Evolutionary conservation across 106 monocot genomes (phyloP).

Genomic region (Platanthera zijinensis): DNA sequence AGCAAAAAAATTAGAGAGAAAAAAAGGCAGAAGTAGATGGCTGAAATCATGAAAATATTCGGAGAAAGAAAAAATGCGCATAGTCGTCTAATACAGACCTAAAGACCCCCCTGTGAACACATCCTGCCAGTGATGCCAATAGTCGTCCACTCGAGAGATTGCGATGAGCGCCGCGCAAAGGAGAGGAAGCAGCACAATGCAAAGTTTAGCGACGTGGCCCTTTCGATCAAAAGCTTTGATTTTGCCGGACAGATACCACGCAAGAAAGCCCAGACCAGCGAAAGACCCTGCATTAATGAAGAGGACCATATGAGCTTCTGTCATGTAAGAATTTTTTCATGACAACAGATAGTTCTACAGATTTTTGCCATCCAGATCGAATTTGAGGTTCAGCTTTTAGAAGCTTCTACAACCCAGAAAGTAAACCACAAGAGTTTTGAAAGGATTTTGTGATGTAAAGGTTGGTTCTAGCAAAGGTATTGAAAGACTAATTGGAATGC

Average conservation of each 20-base stretch:
- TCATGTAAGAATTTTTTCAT: background rate
- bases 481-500: too few relatives aligned
- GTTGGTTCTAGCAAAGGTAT: too few relatives aligned
- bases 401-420: background rate
- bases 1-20: background rate
- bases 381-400: background rate
- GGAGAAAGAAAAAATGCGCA: background rate
- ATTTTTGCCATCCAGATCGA: background rate
- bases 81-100: slow-evolving; percentile 16
- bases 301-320: background rate
- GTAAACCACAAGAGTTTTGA: background rate
- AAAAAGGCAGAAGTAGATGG: background rate
- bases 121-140: slow-evolving; percentile 86
- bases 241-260: slow-evolving; percentile 64
- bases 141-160: slow-evolving; percentile 68
- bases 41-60: background rate
- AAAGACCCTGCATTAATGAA: slow-evolving; percentile 15
- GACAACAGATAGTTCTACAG: background rate
- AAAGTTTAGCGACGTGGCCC: slow-evolving; percentile 65
- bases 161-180: slow-evolving; percentile 52
- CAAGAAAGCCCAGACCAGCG: slow-evolving; percentile 13
- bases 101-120: slow-evolving; percentile 50
- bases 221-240: slow-evolving; percentile 43
- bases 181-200: slow-evolving; percentile 54
- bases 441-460: too few relatives aligned